Evolutionary conservation across 495 filamentous ascomycete species (phyloP), one percentile per base, ranked within the genome.

Genomic region (Evernia prunastri): DNA sequence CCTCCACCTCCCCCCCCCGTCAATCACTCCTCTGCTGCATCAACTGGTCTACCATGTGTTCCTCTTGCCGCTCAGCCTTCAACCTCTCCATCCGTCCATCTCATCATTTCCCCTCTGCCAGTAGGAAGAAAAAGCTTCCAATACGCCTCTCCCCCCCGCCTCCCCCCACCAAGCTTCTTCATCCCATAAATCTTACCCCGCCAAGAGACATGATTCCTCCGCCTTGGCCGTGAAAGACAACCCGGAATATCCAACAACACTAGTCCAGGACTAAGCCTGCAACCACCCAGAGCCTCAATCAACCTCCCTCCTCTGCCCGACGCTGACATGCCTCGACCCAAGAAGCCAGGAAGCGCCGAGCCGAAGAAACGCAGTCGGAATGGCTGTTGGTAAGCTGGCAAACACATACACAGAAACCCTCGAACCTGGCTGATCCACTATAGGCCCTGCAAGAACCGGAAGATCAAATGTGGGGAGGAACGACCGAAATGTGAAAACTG

Each of bases 401-500:
- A 45, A 29, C 31, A 31, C n/a, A 17, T 13, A 36, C 35, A 25
- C 12, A 20, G 4, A 35, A 45, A n/a, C n/a, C n/a, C n/a, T 13
- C 60, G 6, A 49, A 11, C 25, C 6, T 27, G 27, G 56, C 61
- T 67, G 45, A 67, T 45, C 36, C n/a, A n/a, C n/a, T 6, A 3
- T 63, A 91, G 89, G 87, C 88, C 87, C 27, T 95, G 90, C 77
- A 95, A 95, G 75, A 82, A 85, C 60, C 82, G 89, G 59, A 96
- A 93, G 72, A 86, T 94, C 66, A 94, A 96, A 78, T 94, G 90
- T 72, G 91, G 88, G 25, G 91, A 95, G 72, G 87, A 89, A 71
- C 90, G 89, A 69, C 90, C 91, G 13, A 74, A 76, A 70, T 96
- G 91, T 73, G 70, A 82, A 58, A 92, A 92, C 70, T 96, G 91